Percentiles rank a stretch among this genome's conserved stretches.
phyloP scores from a whole-genome alignment of 2,329 filamentous ascomycete species.

The Paramyrothecium roridum region DNA sequence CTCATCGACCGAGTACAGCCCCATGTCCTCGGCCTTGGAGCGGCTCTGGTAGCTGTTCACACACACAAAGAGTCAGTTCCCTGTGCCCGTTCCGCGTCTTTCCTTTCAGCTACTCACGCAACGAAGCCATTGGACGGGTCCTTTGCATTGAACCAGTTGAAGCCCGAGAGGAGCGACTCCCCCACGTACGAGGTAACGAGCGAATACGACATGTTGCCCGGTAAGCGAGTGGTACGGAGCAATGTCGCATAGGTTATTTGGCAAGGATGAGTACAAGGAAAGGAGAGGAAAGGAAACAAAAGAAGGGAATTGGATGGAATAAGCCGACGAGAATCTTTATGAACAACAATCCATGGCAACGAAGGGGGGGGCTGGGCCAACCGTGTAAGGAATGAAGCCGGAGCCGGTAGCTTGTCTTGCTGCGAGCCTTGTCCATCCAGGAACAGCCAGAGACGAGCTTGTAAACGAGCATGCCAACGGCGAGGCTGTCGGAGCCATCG shows the following conservation, averaged over 20 bases:
- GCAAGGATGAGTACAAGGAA: not conserved
- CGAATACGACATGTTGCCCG: slow-evolving; percentile 33
- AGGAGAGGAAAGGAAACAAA: not conserved
- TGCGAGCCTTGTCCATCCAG: not conserved
- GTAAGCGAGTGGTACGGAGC: slow-evolving; percentile 4
- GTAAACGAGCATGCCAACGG: not conserved
- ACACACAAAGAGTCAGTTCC: no score
- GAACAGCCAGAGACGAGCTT: not conserved
- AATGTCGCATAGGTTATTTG: not conserved
- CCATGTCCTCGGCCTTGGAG: slow-evolving; percentile 31
- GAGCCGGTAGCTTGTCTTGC: not conserved
- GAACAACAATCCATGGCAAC: not conserved
- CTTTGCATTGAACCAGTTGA: slow-evolving; percentile 44
- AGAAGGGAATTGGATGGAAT: slow-evolving; percentile 4
- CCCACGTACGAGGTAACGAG: slow-evolving; percentile 40
- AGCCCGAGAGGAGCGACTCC: slow-evolving; percentile 40
- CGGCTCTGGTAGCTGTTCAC: slow-evolving; percentile 38
- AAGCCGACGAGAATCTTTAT: slow-evolving; percentile 2
- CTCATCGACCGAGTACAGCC: slow-evolving; percentile 39
- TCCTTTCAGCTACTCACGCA: slow-evolving; percentile 46
- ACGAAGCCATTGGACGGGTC: slow-evolving; percentile 70
- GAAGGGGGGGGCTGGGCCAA: not conserved
- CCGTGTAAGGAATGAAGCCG: not conserved
- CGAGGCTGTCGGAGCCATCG: not conserved
- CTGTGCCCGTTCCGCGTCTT: slow-evolving; percentile 7